These are phyloP conservation scores for Capronia epimyces DNA, from an alignment of 2,329 filamentous ascomycete genomes.

Conservation along the genomic window DNA sequence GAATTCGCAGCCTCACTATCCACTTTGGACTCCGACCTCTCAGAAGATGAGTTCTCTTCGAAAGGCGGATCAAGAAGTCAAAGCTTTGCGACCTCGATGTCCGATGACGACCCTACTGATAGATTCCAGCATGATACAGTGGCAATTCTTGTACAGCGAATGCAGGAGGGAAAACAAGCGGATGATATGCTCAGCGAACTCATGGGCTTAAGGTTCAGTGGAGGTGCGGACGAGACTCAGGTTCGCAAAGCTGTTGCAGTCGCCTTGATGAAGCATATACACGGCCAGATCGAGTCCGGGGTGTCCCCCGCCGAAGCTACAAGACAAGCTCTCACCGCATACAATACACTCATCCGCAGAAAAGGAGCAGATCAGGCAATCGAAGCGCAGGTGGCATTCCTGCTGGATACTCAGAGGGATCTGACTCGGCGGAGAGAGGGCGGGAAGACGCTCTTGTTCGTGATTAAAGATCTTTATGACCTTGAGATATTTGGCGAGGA, in stretches of 20 bases:
- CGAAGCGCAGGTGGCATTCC: slow-evolving; percentile 75
- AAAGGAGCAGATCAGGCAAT: slow-evolving; percentile 54
- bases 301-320: slow-evolving; percentile 60
- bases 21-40: slow-evolving; percentile 54
- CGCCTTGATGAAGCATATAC: slow-evolving; percentile 76
- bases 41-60: slow-evolving; percentile 36
- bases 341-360: slow-evolving; percentile 57
- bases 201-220: slow-evolving; percentile 83
- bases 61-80: slow-evolving; percentile 55
- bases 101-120: slow-evolving; percentile 51
- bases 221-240: slow-evolving; percentile 82
- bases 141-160: slow-evolving; percentile 75
- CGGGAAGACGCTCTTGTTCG: slow-evolving; percentile 64
- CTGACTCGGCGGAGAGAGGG: slow-evolving; percentile 61
- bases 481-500: slow-evolving; percentile 84
- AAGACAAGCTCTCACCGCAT: slow-evolving; percentile 56
- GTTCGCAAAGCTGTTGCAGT: slow-evolving; percentile 81
- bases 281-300: slow-evolving; percentile 58
- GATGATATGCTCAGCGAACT: slow-evolving; percentile 93
- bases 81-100: slow-evolving; percentile 68
- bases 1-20: slow-evolving; percentile 56
- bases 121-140: slow-evolving; percentile 85
- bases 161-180: slow-evolving; percentile 63
- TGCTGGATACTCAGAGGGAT: slow-evolving; percentile 75
- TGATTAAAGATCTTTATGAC: slow-evolving; percentile 79